phyloP scores from a whole-genome alignment of 2,329 filamentous ascomycete genomes.

The Ceratocystis colombiana region DNA sequence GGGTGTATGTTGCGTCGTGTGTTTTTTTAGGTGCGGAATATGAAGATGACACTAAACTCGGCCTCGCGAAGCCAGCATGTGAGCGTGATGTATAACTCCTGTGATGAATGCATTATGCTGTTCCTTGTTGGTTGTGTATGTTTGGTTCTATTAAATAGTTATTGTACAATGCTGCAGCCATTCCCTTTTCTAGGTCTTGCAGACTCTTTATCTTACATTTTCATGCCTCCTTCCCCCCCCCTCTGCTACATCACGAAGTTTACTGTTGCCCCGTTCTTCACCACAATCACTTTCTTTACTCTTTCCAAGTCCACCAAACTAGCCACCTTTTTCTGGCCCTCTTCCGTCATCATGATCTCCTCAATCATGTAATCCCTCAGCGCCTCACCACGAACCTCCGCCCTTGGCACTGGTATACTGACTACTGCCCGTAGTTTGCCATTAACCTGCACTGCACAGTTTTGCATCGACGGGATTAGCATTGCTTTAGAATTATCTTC shows the following conservation, averaged over 20 bases:
- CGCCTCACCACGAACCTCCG: slow-evolving; percentile 30
- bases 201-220: not conserved
- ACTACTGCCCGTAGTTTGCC: slow-evolving; percentile 63
- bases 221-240: not conserved
- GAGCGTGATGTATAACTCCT: not conserved
- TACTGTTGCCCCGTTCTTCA: slow-evolving; percentile 56
- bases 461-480: slow-evolving; percentile 36
- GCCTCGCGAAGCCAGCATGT: not conserved
- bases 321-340: slow-evolving; percentile 47
- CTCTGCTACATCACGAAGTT: slow-evolving; percentile 56
- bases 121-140: no score
- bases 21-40: slow-evolving; percentile 21
- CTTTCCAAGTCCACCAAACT: slow-evolving; percentile 39
- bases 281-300: slow-evolving; percentile 56
- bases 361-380: slow-evolving; percentile 52
- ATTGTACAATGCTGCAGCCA: slow-evolving; percentile 5
- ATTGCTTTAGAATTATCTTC: slow-evolving; percentile 38
- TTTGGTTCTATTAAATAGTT: not conserved
- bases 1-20: slow-evolving; percentile 15
- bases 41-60: slow-evolving; percentile 18
- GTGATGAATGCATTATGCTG: no score
- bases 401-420: slow-evolving; percentile 47
- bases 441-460: slow-evolving; percentile 65
- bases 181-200: not conserved
- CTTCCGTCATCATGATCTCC: slow-evolving; percentile 50